A percentile compares a stretch with the other conserved stretches of the same genome.
Conservation (phyloP, 495 filamentous ascomycete species). For the Penicillium argentinense region DNA sequence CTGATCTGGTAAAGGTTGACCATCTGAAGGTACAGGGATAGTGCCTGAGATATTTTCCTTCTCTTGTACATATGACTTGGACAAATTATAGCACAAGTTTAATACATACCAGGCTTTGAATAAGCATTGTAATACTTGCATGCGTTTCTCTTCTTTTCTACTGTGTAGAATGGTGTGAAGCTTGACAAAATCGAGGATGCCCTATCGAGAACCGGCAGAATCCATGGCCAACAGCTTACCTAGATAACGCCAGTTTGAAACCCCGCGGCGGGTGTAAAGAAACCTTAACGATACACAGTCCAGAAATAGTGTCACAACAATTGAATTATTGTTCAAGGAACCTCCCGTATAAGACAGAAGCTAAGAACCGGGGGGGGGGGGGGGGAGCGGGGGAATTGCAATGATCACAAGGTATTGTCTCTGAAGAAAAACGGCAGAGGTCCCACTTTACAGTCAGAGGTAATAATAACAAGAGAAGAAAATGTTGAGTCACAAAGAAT, state of each 20-base stretch:
- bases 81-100: too few relatives aligned
- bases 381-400: conserved; percentile 1
- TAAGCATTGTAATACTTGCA: too few relatives aligned
- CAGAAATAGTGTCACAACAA: conserved; percentile 14
- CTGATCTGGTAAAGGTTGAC: conserved; percentile 51
- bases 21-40: conserved; percentile 18
- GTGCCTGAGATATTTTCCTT: neutral
- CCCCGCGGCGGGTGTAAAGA: too few relatives aligned
- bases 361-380: conserved; percentile 5
- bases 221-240: too few relatives aligned
- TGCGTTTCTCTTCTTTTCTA: too few relatives aligned
- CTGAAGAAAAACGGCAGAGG: conserved; percentile 18
- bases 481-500: conserved; percentile 24
- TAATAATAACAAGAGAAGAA: conserved; percentile 41
- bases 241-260: too few relatives aligned
- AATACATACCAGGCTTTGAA: too few relatives aligned
- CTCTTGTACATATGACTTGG: too few relatives aligned
- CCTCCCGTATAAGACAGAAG: conserved; percentile 26
- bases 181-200: too few relatives aligned
- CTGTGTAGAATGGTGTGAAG: too few relatives aligned
- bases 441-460: conserved; percentile 45
- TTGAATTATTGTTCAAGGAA: conserved; percentile 26
- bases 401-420: conserved; percentile 10
- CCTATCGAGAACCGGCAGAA: too few relatives aligned
- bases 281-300: too few relatives aligned